Evolutionary conservation across 192 early-diverging fungal species (phyloP).

Genomic region (Jimgerdemannia lactiflua): DNA sequence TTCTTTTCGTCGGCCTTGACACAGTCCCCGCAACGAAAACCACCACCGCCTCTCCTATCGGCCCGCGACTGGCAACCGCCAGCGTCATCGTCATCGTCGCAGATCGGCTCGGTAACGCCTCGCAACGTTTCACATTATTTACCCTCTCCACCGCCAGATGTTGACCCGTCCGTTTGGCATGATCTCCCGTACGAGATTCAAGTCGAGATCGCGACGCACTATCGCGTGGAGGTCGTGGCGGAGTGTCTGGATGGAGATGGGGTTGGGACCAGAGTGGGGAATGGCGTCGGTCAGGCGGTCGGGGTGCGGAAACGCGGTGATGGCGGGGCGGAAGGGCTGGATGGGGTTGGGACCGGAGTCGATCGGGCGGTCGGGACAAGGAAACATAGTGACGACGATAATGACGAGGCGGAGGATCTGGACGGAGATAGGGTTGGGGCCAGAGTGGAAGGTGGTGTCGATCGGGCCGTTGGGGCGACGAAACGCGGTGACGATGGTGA

Average conservation of each 20-base stretch:
- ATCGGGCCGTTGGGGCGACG: not conserved
- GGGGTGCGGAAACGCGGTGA: not conserved
- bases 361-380: not conserved
- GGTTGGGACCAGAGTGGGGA: not conserved
- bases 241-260: not conserved
- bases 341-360: not conserved
- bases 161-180: constrained; percentile 7
- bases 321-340: not conserved
- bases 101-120: not conserved
- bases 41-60: not conserved
- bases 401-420: not conserved
- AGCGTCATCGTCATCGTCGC: not conserved
- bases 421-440: not conserved
- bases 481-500: not conserved
- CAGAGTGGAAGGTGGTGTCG: not conserved
- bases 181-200: constrained; percentile 13
- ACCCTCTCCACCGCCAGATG: not conserved
- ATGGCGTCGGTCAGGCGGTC: not conserved
- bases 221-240: not conserved
- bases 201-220: constrained; percentile 2
- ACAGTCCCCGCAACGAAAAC: not conserved
- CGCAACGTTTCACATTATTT: not conserved
- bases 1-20: constrained; percentile 1
- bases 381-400: not conserved
- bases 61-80: not conserved